phyloP scores from a whole-genome alignment of 2,329 filamentous ascomycete species.

The Lecanosticta acicola region DNA sequence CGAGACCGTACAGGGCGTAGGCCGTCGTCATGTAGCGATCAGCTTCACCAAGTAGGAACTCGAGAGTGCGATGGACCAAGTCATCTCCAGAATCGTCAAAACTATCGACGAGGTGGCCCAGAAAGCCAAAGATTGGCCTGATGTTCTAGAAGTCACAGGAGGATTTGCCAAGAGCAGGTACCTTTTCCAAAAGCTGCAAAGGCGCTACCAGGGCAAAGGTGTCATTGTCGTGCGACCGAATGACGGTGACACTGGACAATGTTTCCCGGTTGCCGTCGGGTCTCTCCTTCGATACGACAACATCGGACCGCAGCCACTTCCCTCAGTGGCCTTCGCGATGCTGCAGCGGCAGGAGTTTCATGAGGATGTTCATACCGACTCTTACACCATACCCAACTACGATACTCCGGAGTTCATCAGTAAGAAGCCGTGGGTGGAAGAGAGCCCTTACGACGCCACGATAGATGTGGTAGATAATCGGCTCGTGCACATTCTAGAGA shows the following conservation, averaged over 20 bases:
- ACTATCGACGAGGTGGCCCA: conserved; percentile 2
- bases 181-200: conserved; percentile 6
- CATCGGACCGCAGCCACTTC: conserved; percentile 5
- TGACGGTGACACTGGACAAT: background rate
- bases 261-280: conserved; percentile 10
- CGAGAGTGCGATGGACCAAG: conserved; percentile 5
- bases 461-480: conserved; percentile 11
- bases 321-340: conserved; percentile 10
- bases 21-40: background rate
- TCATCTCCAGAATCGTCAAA: conserved; percentile 1
- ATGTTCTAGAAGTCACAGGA: conserved; percentile 9
- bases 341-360: conserved; percentile 7
- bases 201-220: conserved; percentile 3
- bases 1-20: conserved; percentile 1
- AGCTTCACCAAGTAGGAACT: conserved; percentile 2
- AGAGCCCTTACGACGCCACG: background rate
- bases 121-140: background rate
- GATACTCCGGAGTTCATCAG: background rate
- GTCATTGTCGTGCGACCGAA: conserved; percentile 5
- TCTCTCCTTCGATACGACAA: conserved; percentile 9
- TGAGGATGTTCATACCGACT: conserved; percentile 5
- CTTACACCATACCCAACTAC: background rate
- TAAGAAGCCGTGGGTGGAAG: conserved; percentile 5
- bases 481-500: conserved; percentile 5
- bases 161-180: conserved; percentile 11